Base-by-base conservation (phyloP, 805 yeast genomes). In the Wickerhamiella shivajii region DNA sequence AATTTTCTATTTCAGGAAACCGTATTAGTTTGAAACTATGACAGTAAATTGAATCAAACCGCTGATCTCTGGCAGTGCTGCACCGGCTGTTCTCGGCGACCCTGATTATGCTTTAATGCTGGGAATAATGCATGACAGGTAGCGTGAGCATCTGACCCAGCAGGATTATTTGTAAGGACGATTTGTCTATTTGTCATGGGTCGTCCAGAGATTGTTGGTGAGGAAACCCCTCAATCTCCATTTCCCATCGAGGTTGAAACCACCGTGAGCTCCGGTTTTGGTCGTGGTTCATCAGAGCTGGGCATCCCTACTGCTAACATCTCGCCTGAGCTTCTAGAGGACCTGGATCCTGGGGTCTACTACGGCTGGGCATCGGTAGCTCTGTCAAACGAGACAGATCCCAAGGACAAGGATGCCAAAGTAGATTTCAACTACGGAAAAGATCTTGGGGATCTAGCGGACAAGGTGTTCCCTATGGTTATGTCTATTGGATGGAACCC, bases 401-500 rank as follows among this genome's bases (percentile, higher is more conserved):
- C 28, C 5, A 18, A 17, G 17, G 15, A 20, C 14, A 17, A n/a
- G 5, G 10, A 19, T 5, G 20, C 8, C 18, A 16, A 27, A 17
- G 74, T 74, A 11, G 64, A 58, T 23, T 70, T 76, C 50, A 77
- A 71, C 38, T 71, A 68, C 47, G 95, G 94, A 1, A 42, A 52
- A 5, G 45, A 54, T 7, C 56, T 84, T 29, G 19, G 37, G n/a
- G 18, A 33, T 0, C 53, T 51, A 1, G 47, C 44, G 3, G 68
- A 64, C 25, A 57, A 65, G 13, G 64, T 64, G 2, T 59, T 72
- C 17, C 96, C 96, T 1, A 83, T 84, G 75, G 98, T 90, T 6
- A 77, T 87, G 80, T 80, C 94, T 6, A 66, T 90, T 13, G 99
- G 99, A 1, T 81, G 84, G 79, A 90, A 90, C 51, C 97, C 98